These are phyloP conservation scores for Cercospora sp. DNA, from an alignment of 2,329 filamentous ascomycete genomes.

Conservation along the genomic window DNA sequence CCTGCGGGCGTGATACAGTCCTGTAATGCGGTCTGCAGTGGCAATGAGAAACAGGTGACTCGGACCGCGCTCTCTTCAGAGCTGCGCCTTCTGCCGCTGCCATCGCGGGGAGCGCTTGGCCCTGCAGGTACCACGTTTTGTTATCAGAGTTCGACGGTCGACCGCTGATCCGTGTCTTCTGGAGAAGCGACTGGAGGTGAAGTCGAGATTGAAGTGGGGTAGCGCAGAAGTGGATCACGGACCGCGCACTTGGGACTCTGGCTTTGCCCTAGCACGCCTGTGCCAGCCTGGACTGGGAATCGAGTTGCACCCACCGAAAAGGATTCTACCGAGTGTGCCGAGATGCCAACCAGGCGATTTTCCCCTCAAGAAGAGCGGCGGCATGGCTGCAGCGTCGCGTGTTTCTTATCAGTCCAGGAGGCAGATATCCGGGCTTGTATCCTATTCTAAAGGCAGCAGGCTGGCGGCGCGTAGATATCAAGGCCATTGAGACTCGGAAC, in stretches of 20 bases:
- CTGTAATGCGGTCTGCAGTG: background rate
- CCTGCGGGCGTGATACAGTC: background rate
- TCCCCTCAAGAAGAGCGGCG: conserved; percentile 12
- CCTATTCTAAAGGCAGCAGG: conserved; percentile 5
- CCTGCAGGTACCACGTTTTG: conserved; percentile 17
- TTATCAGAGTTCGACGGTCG: conserved; percentile 22
- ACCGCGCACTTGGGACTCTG: conserved; percentile 11
- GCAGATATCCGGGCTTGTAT: conserved; percentile 10
- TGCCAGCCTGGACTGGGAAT: background rate
- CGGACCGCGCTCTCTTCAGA: conserved; percentile 3
- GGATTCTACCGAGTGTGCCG: conserved; percentile 11
- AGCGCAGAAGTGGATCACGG: conserved; percentile 9
- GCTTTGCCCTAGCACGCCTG: background rate
- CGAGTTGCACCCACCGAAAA: background rate
- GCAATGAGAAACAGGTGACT: background rate
- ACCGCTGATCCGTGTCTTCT: conserved; percentile 1
- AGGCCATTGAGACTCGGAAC: conserved; percentile 3
- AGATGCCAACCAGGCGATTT: conserved; percentile 12
- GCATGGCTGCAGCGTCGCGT: conserved; percentile 8
- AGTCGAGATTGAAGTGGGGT: conserved; percentile 12
- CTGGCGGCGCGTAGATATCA: conserved; percentile 18
- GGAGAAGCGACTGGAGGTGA: conserved; percentile 10
- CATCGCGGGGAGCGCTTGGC: conserved; percentile 8
- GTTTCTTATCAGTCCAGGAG: conserved; percentile 20
- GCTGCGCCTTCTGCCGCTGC: background rate